A percentile compares a stretch with the other conserved stretches of the same genome.
Evolutionary conservation across 805 yeast genomes (phyloP).

Genomic region (Candida dendrica): DNA sequence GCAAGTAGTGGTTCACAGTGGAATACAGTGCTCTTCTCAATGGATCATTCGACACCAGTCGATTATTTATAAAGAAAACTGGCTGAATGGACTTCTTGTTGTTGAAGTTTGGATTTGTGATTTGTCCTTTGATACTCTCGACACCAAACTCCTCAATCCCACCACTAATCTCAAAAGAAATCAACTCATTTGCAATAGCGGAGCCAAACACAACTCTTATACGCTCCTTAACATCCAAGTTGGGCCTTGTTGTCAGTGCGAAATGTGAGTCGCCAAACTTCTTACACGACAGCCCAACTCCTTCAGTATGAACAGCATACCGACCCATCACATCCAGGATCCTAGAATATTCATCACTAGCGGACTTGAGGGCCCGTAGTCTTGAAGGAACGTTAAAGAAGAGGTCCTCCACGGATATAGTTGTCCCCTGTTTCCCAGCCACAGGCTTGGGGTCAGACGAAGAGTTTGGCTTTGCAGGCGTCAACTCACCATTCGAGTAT

Average conservation of each 20-base stretch:
- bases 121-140: conserved; percentile 43
- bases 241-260: conserved; percentile 51
- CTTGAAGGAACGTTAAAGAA: conserved; percentile 86
- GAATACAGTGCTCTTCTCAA: conserved; percentile 58
- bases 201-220: conserved; percentile 71
- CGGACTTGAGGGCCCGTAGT: conserved; percentile 52
- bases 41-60: conserved; percentile 81
- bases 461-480: conserved; percentile 32
- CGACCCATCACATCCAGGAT: conserved; percentile 79
- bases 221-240: conserved; percentile 50
- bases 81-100: conserved; percentile 62
- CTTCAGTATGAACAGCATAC: conserved; percentile 68
- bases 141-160: conserved; percentile 40
- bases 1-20: conserved; percentile 42
- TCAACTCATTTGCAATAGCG: conserved; percentile 54
- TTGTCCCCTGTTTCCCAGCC: conserved; percentile 89
- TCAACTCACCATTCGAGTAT: conserved; percentile 62
- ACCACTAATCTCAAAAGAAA: conserved; percentile 34
- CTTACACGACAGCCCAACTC: conserved; percentile 74
- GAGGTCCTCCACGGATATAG: conserved; percentile 76
- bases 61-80: conserved; percentile 75
- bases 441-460: conserved; percentile 52
- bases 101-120: conserved; percentile 65
- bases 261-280: conserved; percentile 70
- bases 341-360: conserved; percentile 67